phyloP scores from a whole-genome alignment of 1,284 basidiomycete species.

The Ceratobasidium sp. region DNA sequence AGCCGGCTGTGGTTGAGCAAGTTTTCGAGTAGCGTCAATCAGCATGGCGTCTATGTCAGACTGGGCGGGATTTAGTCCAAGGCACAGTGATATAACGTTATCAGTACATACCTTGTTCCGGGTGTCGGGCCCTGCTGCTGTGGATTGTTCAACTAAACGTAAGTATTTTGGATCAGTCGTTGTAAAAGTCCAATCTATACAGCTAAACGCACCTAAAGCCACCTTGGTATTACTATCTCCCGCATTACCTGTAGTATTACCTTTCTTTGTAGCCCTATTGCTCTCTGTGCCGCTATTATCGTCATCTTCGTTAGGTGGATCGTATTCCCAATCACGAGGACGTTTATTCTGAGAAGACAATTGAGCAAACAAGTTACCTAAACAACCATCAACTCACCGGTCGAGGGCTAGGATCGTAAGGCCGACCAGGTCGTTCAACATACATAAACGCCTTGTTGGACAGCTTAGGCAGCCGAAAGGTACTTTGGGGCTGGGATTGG shows the following conservation, averaged over 20 bases:
- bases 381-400: neutral
- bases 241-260: no score
- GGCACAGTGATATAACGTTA: no score
- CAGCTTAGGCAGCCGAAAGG: neutral
- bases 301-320: neutral
- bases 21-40: neutral
- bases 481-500: neutral
- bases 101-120: neutral
- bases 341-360: neutral
- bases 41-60: neutral
- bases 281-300: no score
- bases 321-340: neutral
- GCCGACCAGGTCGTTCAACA: neutral
- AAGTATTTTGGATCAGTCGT: neutral
- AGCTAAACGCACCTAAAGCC: no score
- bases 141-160: no score
- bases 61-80: neutral
- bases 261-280: no score
- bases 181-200: neutral
- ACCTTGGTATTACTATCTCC: no score
- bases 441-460: neutral
- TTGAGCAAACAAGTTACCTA: neutral
- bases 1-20: neutral
- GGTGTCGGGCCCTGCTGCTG: no score
- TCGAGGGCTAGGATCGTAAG: neutral